These are phyloP conservation scores for Stenocarpella maydis DNA, from an alignment of 2,329 filamentous ascomycete genomes.

Conservation along the genomic window DNA sequence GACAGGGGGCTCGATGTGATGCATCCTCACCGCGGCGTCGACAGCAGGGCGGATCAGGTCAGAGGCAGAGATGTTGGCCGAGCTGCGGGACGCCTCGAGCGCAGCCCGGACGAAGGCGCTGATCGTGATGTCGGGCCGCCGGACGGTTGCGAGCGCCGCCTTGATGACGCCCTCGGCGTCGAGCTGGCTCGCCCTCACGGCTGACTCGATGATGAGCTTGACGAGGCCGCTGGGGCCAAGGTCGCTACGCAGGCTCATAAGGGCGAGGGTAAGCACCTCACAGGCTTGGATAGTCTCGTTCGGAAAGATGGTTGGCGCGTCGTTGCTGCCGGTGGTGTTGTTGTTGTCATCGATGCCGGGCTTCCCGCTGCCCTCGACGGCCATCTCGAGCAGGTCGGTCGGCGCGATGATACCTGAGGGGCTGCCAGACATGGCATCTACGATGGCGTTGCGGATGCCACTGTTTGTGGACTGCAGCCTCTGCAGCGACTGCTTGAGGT, in stretches of 20 bases:
- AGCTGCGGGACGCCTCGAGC: background rate
- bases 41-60: background rate
- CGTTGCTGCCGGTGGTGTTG: too few species aligned
- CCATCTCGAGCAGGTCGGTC: background rate
- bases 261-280: background rate
- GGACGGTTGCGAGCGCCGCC: background rate
- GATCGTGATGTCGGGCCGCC: background rate
- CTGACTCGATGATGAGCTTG: background rate
- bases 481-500: background rate
- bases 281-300: background rate
- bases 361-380: background rate
- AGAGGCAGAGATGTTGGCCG: background rate
- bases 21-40: background rate
- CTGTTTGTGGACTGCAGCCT: background rate
- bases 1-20: background rate
- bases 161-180: background rate
- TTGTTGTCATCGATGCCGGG: background rate
- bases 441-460: background rate
- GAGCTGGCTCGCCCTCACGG: background rate
- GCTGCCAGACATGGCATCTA: background rate
- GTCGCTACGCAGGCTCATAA: background rate
- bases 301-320: background rate
- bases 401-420: background rate
- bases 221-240: background rate
- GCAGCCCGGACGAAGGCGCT: background rate